phyloP scores from a whole-genome alignment of 345 rosid genomes.

The Eucalyptus polybractea region DNA sequence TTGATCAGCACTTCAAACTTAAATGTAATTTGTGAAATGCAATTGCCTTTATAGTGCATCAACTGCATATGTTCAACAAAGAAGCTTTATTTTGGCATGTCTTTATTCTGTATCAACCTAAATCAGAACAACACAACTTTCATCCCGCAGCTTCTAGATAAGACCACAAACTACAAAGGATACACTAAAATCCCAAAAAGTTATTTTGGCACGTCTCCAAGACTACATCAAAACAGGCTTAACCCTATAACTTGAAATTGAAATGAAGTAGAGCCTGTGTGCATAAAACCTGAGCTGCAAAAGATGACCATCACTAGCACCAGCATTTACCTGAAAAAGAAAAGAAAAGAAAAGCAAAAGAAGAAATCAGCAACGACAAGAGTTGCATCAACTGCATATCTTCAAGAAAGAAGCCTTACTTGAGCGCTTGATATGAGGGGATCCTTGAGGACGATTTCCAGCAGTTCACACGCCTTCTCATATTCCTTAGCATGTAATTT shows the following conservation, averaged over 20 bases:
- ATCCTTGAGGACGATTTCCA: slow-evolving; percentile 76
- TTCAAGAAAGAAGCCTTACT: slow-evolving; percentile 14
- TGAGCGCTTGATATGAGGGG: slow-evolving; percentile 66
- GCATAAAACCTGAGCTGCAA: slow-evolving; percentile 69
- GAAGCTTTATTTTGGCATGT: slow-evolving; percentile 37
- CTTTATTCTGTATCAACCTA: neutral
- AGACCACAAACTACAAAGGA: neutral
- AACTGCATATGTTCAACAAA: neutral
- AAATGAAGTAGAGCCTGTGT: neutral
- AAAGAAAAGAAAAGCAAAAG: neutral
- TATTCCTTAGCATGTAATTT: slow-evolving; percentile 86
- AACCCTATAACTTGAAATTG: neutral
- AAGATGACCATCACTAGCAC: slow-evolving; percentile 62
- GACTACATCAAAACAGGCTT: neutral
- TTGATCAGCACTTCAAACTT: neutral
- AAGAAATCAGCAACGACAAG: neutral
- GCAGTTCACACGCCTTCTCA: slow-evolving; percentile 59
- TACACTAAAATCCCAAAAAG: neutral
- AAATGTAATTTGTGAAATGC: neutral
- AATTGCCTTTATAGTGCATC: neutral
- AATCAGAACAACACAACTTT: neutral
- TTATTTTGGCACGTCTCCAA: neutral
- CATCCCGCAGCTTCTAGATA: neutral
- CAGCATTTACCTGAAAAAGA: slow-evolving; percentile 38
- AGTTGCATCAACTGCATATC: neutral